Conservation (phyloP, 345 rosid species). For the Leavenworthia alabamica region DNA sequence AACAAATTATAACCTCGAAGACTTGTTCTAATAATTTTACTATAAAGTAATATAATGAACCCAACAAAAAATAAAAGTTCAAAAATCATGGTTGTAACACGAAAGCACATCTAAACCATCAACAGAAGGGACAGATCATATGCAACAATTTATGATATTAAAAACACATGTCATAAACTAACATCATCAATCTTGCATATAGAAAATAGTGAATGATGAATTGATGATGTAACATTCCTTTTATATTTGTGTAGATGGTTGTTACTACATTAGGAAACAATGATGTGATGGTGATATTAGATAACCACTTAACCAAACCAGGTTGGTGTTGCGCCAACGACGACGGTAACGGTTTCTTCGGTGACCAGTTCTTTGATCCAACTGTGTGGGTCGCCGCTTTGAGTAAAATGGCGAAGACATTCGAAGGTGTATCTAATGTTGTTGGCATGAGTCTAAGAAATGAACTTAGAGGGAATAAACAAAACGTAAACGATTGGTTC, state of each 20-base stretch:
- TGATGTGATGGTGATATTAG: slow-evolving; percentile 76
- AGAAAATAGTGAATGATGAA: background rate
- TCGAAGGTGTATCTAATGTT: slow-evolving; percentile 54
- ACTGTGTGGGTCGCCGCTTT: slow-evolving; percentile 63
- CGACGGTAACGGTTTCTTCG: slow-evolving; percentile 96
- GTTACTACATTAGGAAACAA: slow-evolving; percentile 66
- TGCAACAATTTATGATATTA: background rate
- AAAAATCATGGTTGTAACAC: background rate
- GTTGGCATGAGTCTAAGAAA: slow-evolving; percentile 94
- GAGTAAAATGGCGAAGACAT: slow-evolving; percentile 59
- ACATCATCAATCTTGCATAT: background rate
- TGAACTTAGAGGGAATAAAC: slow-evolving; percentile 82
- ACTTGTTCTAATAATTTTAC: background rate
- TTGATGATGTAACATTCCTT: background rate
- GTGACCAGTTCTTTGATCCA: slow-evolving; percentile 72
- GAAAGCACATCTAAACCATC: background rate
- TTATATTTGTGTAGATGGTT: slow-evolving; percentile 44
- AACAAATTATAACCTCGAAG: background rate
- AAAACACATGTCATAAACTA: background rate
- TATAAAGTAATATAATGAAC: background rate
- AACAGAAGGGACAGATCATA: background rate
- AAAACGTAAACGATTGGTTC: slow-evolving; percentile 79
- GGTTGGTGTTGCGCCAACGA: slow-evolving; percentile 81
- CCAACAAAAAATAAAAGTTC: background rate
- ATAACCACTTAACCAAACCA: slow-evolving; percentile 87